phyloP scores from a whole-genome alignment of 2,329 filamentous ascomycete species.

The Fusarium robinianum region DNA sequence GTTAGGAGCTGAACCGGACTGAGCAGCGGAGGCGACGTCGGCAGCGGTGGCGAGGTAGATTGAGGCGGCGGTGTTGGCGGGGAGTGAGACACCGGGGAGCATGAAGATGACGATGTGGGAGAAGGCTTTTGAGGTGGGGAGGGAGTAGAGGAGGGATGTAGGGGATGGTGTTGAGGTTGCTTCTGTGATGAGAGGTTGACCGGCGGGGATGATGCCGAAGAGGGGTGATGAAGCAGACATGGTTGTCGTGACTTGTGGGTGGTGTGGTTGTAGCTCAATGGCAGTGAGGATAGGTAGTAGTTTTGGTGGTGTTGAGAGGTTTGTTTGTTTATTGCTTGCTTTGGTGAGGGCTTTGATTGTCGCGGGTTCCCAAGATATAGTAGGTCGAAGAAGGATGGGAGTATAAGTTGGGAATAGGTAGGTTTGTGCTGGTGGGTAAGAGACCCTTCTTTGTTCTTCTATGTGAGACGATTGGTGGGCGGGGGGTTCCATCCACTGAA shows the following conservation, averaged over 20 bases:
- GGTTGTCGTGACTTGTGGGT: constrained; percentile 4
- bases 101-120: constrained; percentile 89
- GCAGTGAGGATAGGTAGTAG: no score
- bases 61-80: constrained; percentile 77
- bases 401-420: no score
- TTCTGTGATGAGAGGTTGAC: constrained; percentile 59
- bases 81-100: constrained; percentile 75
- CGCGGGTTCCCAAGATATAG: no score
- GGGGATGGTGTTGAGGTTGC: constrained; percentile 58
- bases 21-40: constrained; percentile 46
- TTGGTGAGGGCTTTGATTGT: constrained; percentile 15
- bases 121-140: constrained; percentile 59
- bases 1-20: constrained; percentile 53
- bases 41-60: constrained; percentile 75
- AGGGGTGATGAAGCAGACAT: constrained; percentile 53
- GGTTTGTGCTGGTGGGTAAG: no score
- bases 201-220: constrained; percentile 65
- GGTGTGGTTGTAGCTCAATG: neutral
- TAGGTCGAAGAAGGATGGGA: no score
- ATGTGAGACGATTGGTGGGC: constrained; percentile 29
- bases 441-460: constrained; percentile 18
- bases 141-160: constrained; percentile 61
- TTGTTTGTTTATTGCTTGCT: constrained; percentile 3
- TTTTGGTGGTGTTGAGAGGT: neutral
- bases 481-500: no score